Percentiles rank a stretch among this genome's conserved stretches.
These are phyloP conservation scores for Plenodomus tracheiphilus DNA, from an alignment of 2,329 filamentous ascomycete genomes.

Conservation along the genomic window DNA sequence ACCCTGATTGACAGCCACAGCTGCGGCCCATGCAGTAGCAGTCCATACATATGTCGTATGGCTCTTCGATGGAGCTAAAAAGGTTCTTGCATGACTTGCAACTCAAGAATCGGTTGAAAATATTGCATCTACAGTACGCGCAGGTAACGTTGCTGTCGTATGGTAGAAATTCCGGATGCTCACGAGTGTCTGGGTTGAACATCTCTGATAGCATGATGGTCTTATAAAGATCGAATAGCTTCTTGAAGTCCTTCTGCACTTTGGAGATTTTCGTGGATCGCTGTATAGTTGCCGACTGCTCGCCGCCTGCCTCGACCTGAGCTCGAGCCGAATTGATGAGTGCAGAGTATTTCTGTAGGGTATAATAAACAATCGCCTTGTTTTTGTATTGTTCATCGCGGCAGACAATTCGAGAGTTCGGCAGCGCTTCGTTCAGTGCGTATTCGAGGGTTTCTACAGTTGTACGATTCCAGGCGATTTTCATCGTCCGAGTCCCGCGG, in stretches of 20 bases:
- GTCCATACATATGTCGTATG: slow-evolving; percentile 97
- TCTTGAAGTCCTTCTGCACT: slow-evolving; percentile 80
- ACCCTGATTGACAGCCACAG: slow-evolving; percentile 81
- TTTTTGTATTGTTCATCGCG: slow-evolving; percentile 99
- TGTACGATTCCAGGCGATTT: slow-evolving; percentile 96
- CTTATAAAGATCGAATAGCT: slow-evolving; percentile 76
- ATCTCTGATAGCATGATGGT: slow-evolving; percentile 82
- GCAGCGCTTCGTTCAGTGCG: slow-evolving; percentile 83
- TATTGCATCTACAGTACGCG: slow-evolving; percentile 92
- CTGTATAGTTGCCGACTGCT: slow-evolving; percentile 45
- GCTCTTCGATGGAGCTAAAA: slow-evolving; percentile 72
- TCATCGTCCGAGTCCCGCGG: slow-evolving; percentile 91
- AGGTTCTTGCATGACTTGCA: slow-evolving; percentile 80
- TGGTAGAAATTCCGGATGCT: slow-evolving; percentile 74
- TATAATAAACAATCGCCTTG: slow-evolving; percentile 91
- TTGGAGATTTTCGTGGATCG: slow-evolving; percentile 62
- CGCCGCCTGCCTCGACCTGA: slow-evolving; percentile 52
- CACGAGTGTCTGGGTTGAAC: slow-evolving; percentile 69
- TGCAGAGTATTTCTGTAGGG: slow-evolving; percentile 74
- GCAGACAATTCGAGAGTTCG: slow-evolving; percentile 86
- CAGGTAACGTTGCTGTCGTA: slow-evolving; percentile 94
- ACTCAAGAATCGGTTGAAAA: slow-evolving; percentile 95
- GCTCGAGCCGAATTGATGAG: slow-evolving; percentile 62
- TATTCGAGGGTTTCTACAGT: slow-evolving; percentile 88
- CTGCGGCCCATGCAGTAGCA: slow-evolving; percentile 98